Evolutionary conservation across 1,284 basidiomycete species (phyloP), one percentile per base, ranked within the genome.

Genomic region (Schizopora paradoxa): DNA sequence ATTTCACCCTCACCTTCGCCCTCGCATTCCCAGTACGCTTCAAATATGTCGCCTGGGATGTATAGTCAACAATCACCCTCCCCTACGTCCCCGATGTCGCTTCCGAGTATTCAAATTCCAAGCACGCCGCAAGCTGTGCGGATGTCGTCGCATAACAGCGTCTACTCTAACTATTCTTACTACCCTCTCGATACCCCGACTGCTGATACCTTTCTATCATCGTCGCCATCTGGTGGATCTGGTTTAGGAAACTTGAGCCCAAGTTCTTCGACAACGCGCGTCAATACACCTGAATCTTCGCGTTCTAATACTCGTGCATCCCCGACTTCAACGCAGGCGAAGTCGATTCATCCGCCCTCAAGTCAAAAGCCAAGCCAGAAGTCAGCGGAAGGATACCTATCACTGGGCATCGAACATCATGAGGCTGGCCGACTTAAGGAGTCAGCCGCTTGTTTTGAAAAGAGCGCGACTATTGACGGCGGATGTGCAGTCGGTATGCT

Each of bases 401-500:
- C 86, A 51, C 69, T 87, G 5, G 91, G 91, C 2, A 93, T 94
- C 56, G 69, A 76, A 51, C 77, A 82, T 55, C 91, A 94, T 61
- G 86, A 93, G 62, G 74, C 77, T 19, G 86, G 91, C 58, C 74
- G 82, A 34, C 68, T 94, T 1, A 63, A 66, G 27, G 82, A 90
- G 49, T 83, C 86, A 2, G 89, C 88, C 0, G 63, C 66, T 36
- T 89, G 74, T 62, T 94, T 95, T 61, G 87, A 93, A 67, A 76
- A 77, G 59, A 80, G 82, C 31, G 90, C 91, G 8, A 86, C 74
- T 43, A 66, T 79, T 45, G 67, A 74, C 29, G 90, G 89, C 2
- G 91, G 91, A 1, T 91, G 86, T 60, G 86, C 85, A 2, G 81
- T 88, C 2, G 91, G 91, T 10, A 93, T 93, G 90, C 68, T 93